Base-by-base conservation (phyloP, 768 basidiomycete species). In the Lepiota subincarnata region DNA sequence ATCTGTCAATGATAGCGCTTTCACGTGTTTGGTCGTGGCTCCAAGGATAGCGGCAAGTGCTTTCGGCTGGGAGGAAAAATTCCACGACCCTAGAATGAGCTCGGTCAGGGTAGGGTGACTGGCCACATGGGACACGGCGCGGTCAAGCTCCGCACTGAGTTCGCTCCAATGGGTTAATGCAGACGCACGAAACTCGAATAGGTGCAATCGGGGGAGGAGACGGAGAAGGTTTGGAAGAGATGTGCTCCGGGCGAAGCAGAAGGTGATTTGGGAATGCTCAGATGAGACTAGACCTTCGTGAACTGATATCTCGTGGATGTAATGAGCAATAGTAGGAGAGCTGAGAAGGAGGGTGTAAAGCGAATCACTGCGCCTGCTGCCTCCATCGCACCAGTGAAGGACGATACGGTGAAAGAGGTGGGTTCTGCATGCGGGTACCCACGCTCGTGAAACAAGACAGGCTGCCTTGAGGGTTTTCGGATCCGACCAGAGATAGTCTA, bases 331-430 rank as follows among this genome's bases (percentile, higher is more conserved):
- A 5, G 37, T 26, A 7, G 52, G 52, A 24, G 24, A 28, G 34
- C 28, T 42, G 16, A 37, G 26, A 18, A 53, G 43, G 44, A 53
- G 52, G 14, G 36, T 14, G 28, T 45, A 20, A 19, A 53, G 52
- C 12, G 36, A 46, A 10, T 46, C 22, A 24, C 44, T 53, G 10
- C 52, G 44, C 22, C 52, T 24, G 13, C 13, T 35, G 18, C 52
- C 52, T 16, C 46, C 44, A 37, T 53, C 52, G 18, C 52, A 53
- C 52, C 52, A 53, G n/a, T 53, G 52, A 13, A 53, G 44, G 24
- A 53, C 44, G 44, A 53, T 46, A 20, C 52, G 52, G 28, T 45
- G 52, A 37, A 53, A 53, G 43, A 53, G 43, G 20, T 46, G 44
- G n/a, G 43, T 26, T 10, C 52, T 43, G 28, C 52, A 53, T 26